These are phyloP conservation scores for Geranium brycei DNA, from an alignment of 345 rosid genomes.

Conservation along the genomic window DNA sequence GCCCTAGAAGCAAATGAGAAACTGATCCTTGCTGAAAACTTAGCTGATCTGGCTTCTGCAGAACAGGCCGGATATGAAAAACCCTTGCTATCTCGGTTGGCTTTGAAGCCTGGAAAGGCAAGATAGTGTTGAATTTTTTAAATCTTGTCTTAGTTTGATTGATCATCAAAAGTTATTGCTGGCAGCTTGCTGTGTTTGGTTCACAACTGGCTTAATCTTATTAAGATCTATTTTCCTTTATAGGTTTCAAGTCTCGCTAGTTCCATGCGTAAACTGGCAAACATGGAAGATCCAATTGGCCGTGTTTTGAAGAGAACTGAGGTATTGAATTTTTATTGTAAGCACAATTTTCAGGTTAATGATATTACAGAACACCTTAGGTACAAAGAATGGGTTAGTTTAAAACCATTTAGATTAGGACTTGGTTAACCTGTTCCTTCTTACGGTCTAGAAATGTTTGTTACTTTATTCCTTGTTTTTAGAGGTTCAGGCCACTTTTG, in stretches of 20 bases:
- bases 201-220: constrained; percentile 7
- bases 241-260: constrained; percentile 72
- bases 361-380: not conserved
- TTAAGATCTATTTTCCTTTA: constrained; percentile 3
- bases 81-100: constrained; percentile 68
- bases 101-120: constrained; percentile 84
- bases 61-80: constrained; percentile 61
- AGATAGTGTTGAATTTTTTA: constrained; percentile 4
- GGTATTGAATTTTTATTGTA: constrained; percentile 26
- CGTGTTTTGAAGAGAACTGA: constrained; percentile 68
- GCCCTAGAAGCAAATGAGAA: constrained; percentile 75
- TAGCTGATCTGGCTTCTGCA: constrained; percentile 73
- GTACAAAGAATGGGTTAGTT: not conserved
- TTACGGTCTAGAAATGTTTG: no score
- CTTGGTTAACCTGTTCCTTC: not conserved
- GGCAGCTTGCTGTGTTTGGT: not conserved
- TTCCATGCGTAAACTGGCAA: constrained; percentile 72
- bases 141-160: not conserved
- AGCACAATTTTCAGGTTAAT: not conserved
- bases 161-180: not conserved
- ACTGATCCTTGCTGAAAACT: constrained; percentile 51
- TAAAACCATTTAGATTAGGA: not conserved
- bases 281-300: constrained; percentile 95
- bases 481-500: no score
- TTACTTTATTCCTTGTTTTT: no score